Percentiles rank a stretch among this genome's conserved stretches.
Evolutionary conservation across 208 protist species (phyloP).

Genomic region (Trypanosoma conorhini): DNA sequence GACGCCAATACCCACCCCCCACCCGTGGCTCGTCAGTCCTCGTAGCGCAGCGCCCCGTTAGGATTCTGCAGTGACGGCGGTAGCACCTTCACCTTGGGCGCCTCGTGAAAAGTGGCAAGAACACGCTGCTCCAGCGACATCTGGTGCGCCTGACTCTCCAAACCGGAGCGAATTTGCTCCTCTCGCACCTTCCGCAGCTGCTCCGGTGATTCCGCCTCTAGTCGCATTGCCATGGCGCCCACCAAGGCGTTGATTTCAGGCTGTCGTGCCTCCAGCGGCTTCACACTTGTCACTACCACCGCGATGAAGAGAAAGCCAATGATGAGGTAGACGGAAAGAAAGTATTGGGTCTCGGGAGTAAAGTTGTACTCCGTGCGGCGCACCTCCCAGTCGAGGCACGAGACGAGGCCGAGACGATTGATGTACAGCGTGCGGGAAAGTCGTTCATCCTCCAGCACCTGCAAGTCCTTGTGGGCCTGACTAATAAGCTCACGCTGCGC

Average conservation of each 20-base stretch:
- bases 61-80: conserved; percentile 56
- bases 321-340: conserved; percentile 42
- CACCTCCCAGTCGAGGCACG: conserved; percentile 89
- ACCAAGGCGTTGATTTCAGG: conserved; percentile 84
- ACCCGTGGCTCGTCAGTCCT: conserved; percentile 2
- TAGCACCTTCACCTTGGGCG: conserved; percentile 41
- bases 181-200: conserved; percentile 58
- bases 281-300: conserved; percentile 35
- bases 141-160: conserved; percentile 53
- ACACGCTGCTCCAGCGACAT: conserved; percentile 72
- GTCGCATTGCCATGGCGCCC: conserved; percentile 78
- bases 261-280: conserved; percentile 51
- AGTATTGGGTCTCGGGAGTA: conserved; percentile 57
- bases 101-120: conserved; percentile 77
- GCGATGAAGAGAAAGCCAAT: conserved; percentile 46
- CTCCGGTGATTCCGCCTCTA: conserved; percentile 75
- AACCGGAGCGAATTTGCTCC: conserved; percentile 51
- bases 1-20: neutral
- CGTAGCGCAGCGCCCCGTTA: conserved; percentile 31
- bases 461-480: conserved; percentile 83
- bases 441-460: conserved; percentile 81
- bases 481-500: conserved; percentile 84
- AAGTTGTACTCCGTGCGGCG: conserved; percentile 90
- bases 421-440: conserved; percentile 89
- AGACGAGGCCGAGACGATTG: conserved; percentile 86